These are phyloP conservation scores for Marasmius tenuissimus DNA, from an alignment of 1,284 basidiomycete species.

Conservation along the genomic window DNA sequence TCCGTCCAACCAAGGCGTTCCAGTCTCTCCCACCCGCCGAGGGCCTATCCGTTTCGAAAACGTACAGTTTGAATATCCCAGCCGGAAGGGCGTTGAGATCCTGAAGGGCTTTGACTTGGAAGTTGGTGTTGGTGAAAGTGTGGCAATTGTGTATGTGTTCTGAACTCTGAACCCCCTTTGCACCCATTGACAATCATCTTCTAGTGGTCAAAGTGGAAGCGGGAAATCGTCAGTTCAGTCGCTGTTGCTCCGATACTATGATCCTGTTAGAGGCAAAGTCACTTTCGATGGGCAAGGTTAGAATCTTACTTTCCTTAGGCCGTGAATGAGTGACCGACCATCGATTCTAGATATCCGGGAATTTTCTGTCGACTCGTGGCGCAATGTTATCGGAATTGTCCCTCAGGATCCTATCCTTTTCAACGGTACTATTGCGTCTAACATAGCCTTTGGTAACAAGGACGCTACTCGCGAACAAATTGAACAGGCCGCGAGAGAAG, in stretches of 20 bases:
- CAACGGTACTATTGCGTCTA: slow-evolving; percentile 88
- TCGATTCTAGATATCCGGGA: slow-evolving; percentile 69
- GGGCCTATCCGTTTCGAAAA: slow-evolving; percentile 78
- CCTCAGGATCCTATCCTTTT: slow-evolving; percentile 81
- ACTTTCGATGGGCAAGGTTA: slow-evolving; percentile 85
- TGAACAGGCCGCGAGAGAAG: slow-evolving; percentile 83
- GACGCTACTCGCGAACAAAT: slow-evolving; percentile 80
- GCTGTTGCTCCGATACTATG: slow-evolving; percentile 90
- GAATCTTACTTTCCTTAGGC: slow-evolving; percentile 4
- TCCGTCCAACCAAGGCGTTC: slow-evolving; percentile 59
- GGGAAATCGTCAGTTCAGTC: slow-evolving; percentile 93
- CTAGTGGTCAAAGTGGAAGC: slow-evolving; percentile 84
- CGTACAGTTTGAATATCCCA: slow-evolving; percentile 87
- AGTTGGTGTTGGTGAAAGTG: slow-evolving; percentile 80
- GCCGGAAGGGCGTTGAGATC: slow-evolving; percentile 74
- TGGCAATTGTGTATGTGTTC: slow-evolving; percentile 83
- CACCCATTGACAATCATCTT: background rate
- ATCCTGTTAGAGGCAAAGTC: slow-evolving; percentile 81
- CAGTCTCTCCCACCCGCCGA: slow-evolving; percentile 52
- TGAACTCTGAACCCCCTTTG: background rate
- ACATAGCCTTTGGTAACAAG: slow-evolving; percentile 87
- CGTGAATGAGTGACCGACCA: background rate
- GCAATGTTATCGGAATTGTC: slow-evolving; percentile 84
- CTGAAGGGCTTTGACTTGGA: slow-evolving; percentile 80
- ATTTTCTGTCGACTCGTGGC: slow-evolving; percentile 85